These are phyloP conservation scores for Barnettozyma pratensis DNA, from an alignment of 805 yeast species.

Conservation along the genomic window DNA sequence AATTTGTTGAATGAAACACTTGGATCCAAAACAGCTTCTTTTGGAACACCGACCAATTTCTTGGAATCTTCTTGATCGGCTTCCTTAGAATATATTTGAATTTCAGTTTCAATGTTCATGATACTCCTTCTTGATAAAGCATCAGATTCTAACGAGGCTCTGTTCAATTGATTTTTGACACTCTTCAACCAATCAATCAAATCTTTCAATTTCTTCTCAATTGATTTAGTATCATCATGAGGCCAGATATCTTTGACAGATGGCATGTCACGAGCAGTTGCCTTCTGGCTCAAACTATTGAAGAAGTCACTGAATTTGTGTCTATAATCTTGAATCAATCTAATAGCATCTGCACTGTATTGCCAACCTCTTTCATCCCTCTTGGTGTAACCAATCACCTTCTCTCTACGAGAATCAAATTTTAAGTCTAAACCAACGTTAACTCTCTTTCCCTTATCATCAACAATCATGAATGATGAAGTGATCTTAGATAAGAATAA, in stretches of 20 bases:
- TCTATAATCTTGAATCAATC: slow-evolving; percentile 57
- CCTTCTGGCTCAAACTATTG: slow-evolving; percentile 29
- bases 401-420: slow-evolving; percentile 70
- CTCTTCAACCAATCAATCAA: slow-evolving; percentile 40
- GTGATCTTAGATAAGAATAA: slow-evolving; percentile 73
- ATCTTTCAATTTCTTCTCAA: slow-evolving; percentile 24
- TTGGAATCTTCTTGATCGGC: slow-evolving; percentile 44
- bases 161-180: slow-evolving; percentile 49
- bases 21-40: slow-evolving; percentile 76
- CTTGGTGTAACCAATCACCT: slow-evolving; percentile 84
- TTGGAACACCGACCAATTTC: slow-evolving; percentile 77
- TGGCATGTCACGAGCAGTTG: slow-evolving; percentile 26
- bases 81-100: slow-evolving; percentile 39
- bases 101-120: slow-evolving; percentile 57
- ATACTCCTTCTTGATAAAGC: slow-evolving; percentile 65
- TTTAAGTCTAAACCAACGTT: slow-evolving; percentile 84
- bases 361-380: slow-evolving; percentile 71
- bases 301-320: slow-evolving; percentile 60
- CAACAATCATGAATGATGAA: slow-evolving; percentile 60
- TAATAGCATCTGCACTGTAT: slow-evolving; percentile 69
- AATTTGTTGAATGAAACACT: slow-evolving; percentile 64
- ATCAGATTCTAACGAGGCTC: slow-evolving; percentile 74
- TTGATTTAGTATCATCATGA: slow-evolving; percentile 27
- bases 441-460: slow-evolving; percentile 43
- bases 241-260: slow-evolving; percentile 29